A percentile compares a stretch with the other conserved stretches of the same genome.
These are phyloP conservation scores for Toxicodendron radicans DNA, from an alignment of 345 rosid species.

Conservation along the genomic window DNA sequence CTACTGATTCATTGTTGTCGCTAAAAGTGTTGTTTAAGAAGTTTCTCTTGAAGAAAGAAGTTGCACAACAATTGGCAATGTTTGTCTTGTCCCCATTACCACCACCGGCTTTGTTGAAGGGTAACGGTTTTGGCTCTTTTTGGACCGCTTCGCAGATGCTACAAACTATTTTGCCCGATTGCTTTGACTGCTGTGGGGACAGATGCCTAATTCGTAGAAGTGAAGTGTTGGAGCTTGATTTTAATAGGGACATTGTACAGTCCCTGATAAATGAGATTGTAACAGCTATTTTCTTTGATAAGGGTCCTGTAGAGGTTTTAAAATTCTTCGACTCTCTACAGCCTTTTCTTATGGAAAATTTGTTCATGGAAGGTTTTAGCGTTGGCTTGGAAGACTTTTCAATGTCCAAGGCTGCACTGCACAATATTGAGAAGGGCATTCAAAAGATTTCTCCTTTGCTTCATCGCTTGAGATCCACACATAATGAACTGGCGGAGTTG, in stretches of 20 bases:
- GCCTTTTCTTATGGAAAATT: slow-evolving; percentile 80
- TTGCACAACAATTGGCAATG: slow-evolving; percentile 79
- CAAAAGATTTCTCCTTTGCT: slow-evolving; percentile 54
- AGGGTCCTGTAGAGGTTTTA: slow-evolving; percentile 72
- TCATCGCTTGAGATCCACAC: slow-evolving; percentile 49
- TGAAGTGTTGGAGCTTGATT: slow-evolving; percentile 51
- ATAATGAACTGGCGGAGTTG: slow-evolving; percentile 63
- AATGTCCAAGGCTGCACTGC: slow-evolving; percentile 43
- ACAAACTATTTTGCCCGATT: slow-evolving; percentile 67
- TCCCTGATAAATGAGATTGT: slow-evolving; percentile 60
- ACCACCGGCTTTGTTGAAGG: slow-evolving; percentile 62
- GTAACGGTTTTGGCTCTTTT: slow-evolving; percentile 35
- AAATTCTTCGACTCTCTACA: slow-evolving; percentile 71
- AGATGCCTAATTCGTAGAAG: slow-evolving; percentile 57
- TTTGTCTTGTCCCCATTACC: slow-evolving; percentile 62
- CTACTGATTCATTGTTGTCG: slow-evolving; percentile 73
- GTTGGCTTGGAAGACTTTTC: slow-evolving; percentile 70
- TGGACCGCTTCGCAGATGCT: slow-evolving; percentile 83
- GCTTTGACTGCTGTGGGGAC: slow-evolving; percentile 58
- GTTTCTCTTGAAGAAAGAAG: slow-evolving; percentile 46
- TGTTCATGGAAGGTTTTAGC: slow-evolving; percentile 68
- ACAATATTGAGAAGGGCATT: slow-evolving; percentile 37
- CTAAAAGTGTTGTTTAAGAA: slow-evolving; percentile 59
- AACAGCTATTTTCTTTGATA: slow-evolving; percentile 61
- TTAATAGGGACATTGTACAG: slow-evolving; percentile 43